Evolutionary conservation across 2,329 filamentous ascomycete genomes (phyloP), one percentile per base, ranked within the genome.

Genomic region (Emydomyces testavorans): DNA sequence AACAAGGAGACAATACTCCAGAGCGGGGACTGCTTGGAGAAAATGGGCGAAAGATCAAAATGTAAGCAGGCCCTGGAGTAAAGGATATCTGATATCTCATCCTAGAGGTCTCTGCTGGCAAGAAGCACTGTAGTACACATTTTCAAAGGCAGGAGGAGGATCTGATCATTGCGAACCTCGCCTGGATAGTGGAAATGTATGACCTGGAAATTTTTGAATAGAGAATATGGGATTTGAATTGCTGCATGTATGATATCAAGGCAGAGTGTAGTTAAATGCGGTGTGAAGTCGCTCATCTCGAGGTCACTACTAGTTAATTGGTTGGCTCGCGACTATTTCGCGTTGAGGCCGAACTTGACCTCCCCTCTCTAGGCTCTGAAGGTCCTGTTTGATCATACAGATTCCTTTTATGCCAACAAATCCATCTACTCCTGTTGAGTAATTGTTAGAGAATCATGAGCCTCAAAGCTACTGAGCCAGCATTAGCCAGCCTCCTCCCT

Each of bases 401-500:
- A 8, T n/a, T 39, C 20, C 6, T 13, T 21, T 37, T 8, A 21
- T 21, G 18, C 8, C 18, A 16, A 20, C 18, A 23, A 24, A 26
- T 7, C n/a, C 11, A 31, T 10, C n/a, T n/a, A 31, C n/a, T 11
- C 10, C n/a, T 31, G 11, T 11, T 11, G n/a, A 31, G 3, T 31
- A 11, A 5, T 10, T 3, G 10, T n/a, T 31, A 3, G 3, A 31
- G 21, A 3, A 20, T 15, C 21, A 92, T 92, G 85, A 85, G 68
- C 49, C 70, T 83, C 59, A 77, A 79, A 50, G 77, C 83, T 34
- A 73, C 88, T 16, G 82, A 89, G 58, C 80, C 84, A 58, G 79
- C 81, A 0, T 71, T 93, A 28, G 72, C 78, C n/a, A 82, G 78
- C 26, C 69, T 92, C 20, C 74, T 93, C 49, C 87, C 87, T 1